phyloP scores from a whole-genome alignment of 345 rosid genomes.

The Erysimum cheiranthoides region DNA sequence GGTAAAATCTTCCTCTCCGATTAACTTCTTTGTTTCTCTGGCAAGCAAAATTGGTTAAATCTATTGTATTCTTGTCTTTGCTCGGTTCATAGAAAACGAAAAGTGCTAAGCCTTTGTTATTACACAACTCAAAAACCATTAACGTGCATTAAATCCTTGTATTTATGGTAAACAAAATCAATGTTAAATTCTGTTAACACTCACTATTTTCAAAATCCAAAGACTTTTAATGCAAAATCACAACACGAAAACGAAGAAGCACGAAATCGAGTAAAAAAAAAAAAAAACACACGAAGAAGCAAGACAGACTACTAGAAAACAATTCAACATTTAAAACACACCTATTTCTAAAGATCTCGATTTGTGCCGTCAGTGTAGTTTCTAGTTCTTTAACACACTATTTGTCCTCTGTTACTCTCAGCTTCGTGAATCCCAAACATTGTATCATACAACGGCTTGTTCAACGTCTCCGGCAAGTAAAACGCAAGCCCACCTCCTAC shows the following conservation, averaged over 20 bases:
- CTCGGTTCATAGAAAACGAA: background rate
- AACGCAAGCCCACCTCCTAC: slow-evolving; percentile 77
- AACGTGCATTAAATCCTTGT: background rate
- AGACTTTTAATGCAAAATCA: slow-evolving; percentile 20
- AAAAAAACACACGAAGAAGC: background rate
- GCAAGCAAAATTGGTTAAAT: background rate
- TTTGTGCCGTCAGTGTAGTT: background rate
- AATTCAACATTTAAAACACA: background rate
- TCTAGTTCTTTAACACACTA: slow-evolving; percentile 27
- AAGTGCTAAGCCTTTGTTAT: background rate
- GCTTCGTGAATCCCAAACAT: slow-evolving; percentile 75
- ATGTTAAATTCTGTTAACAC: background rate
- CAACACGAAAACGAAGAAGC: slow-evolving; percentile 25
- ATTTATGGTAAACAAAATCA: background rate
- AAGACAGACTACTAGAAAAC: slow-evolving; percentile 21
- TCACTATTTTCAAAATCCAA: slow-evolving; percentile 11
- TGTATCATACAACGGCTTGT: slow-evolving; percentile 85
- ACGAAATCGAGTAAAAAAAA: too few species aligned
- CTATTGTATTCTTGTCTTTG: background rate
- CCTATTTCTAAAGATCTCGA: background rate
- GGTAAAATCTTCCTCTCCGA: background rate
- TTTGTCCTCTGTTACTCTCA: slow-evolving; percentile 47
- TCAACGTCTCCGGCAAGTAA: slow-evolving; percentile 85
- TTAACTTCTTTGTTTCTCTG: background rate
- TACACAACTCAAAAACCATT: background rate